These are phyloP conservation scores for Erodium chrysanthum DNA, from an alignment of 441 rosid species.

Conservation along the genomic window DNA sequence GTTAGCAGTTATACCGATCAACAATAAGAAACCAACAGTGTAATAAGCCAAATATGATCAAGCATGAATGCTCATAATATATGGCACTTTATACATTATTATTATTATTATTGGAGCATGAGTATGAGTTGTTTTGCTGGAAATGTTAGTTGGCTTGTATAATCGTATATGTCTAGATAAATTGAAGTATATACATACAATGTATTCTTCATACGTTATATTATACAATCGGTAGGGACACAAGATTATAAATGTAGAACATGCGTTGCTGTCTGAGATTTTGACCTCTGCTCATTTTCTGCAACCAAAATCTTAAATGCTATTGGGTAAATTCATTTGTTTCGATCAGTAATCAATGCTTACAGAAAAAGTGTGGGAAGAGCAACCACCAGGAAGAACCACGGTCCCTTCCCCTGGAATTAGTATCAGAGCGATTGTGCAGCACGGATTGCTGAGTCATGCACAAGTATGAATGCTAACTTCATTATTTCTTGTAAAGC, in stretches of 20 bases:
- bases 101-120: neutral
- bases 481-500: no score
- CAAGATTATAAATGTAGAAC: neutral
- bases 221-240: conserved; percentile 7
- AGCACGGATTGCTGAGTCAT: no score
- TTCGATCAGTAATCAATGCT: no score
- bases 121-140: neutral
- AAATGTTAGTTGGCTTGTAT: neutral
- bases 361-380: no score
- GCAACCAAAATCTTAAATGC: neutral
- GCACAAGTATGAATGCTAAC: no score
- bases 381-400: no score
- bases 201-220: neutral
- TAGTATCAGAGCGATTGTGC: no score
- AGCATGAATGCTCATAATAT: neutral
- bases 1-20: no score
- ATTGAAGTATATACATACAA: neutral
- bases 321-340: no score
- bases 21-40: no score
- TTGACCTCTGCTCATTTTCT: neutral
- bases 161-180: neutral
- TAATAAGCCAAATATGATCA: neutral
- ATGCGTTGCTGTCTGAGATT: conserved; percentile 16
- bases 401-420: no score
- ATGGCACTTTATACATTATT: neutral